Conservation (phyloP, 192 early-diverging fungal species). For the Coemansia sp. region DNA sequence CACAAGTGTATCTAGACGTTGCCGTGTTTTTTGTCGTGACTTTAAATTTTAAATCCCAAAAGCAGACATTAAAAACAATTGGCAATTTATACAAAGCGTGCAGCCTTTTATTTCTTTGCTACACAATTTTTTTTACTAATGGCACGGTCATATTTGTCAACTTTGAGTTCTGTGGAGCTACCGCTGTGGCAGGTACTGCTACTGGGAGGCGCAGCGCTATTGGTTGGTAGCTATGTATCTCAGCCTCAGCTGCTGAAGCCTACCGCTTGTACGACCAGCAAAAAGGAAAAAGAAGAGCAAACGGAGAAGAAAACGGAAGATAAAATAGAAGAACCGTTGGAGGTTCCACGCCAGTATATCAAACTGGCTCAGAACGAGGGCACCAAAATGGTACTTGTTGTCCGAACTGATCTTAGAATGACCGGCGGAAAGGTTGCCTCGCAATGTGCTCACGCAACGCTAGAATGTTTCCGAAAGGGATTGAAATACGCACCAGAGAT, state of each 20-base stretch:
- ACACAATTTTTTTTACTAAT: background rate
- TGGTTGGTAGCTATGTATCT: slow-evolving; percentile 11
- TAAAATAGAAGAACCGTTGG: background rate
- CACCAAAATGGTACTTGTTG: slow-evolving; percentile 62
- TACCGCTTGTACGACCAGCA: background rate
- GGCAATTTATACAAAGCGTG: no score
- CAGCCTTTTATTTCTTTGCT: no score
- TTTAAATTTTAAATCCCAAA: no score
- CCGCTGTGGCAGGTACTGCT: slow-evolving; percentile 44
- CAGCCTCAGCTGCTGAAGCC: background rate
- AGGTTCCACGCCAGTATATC: background rate
- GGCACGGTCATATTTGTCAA: background rate
- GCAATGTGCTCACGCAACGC: slow-evolving; percentile 84
- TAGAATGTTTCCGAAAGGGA: slow-evolving; percentile 68
- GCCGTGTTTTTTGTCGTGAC: no score
- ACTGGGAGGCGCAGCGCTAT: slow-evolving; percentile 16
- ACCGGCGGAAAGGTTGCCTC: slow-evolving; percentile 85
- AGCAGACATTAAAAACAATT: no score
- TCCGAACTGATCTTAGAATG: slow-evolving; percentile 83
- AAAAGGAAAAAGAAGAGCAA: background rate
- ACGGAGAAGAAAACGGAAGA: background rate
- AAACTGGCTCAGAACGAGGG: slow-evolving; percentile 4
- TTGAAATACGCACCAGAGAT: slow-evolving; percentile 41
- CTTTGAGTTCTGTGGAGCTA: slow-evolving; percentile 9
- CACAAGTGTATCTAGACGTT: no score